Evolutionary conservation across 352 stramenopile genomes (phyloP).

Genomic region (Globisporangium camurandrum): DNA sequence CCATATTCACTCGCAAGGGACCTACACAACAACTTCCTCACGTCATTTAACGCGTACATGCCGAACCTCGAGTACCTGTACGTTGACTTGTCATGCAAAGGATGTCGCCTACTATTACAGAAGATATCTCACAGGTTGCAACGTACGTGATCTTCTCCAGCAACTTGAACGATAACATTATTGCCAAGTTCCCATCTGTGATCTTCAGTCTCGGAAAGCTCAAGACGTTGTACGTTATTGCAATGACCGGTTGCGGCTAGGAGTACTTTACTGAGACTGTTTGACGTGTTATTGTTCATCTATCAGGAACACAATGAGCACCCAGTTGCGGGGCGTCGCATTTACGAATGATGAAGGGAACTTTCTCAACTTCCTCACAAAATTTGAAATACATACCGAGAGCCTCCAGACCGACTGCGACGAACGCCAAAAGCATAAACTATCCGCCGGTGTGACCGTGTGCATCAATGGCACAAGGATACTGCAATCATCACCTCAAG

Average conservation of each 20-base stretch:
- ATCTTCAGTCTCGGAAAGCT: conserved; percentile 8
- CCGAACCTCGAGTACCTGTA: neutral
- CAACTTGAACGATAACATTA: conserved; percentile 2
- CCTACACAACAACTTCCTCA: neutral
- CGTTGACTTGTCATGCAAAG: neutral
- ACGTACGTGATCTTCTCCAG: neutral
- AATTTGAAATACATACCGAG: conserved; percentile 18
- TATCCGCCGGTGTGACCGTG: neutral
- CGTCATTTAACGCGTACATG: neutral
- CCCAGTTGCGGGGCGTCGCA: conserved; percentile 14
- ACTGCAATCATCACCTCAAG: neutral
- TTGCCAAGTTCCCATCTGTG: conserved; percentile 18
- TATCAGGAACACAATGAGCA: conserved; percentile 9
- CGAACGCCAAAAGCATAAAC: neutral
- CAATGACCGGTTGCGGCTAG: conserved; percentile 2
- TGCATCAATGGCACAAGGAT: conserved; percentile 9
- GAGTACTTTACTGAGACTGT: neutral
- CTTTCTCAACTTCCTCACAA: conserved; percentile 20
- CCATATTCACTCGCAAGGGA: neutral
- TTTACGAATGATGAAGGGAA: conserved; percentile 18
- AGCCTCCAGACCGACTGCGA: conserved; percentile 17
- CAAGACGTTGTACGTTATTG: conserved; percentile 20
- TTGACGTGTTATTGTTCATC: neutral
- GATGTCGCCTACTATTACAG: too few species aligned
- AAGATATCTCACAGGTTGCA: neutral